These are phyloP conservation scores for Cordyceps cicadae DNA, from an alignment of 2,329 filamentous ascomycete genomes.

Conservation along the genomic window DNA sequence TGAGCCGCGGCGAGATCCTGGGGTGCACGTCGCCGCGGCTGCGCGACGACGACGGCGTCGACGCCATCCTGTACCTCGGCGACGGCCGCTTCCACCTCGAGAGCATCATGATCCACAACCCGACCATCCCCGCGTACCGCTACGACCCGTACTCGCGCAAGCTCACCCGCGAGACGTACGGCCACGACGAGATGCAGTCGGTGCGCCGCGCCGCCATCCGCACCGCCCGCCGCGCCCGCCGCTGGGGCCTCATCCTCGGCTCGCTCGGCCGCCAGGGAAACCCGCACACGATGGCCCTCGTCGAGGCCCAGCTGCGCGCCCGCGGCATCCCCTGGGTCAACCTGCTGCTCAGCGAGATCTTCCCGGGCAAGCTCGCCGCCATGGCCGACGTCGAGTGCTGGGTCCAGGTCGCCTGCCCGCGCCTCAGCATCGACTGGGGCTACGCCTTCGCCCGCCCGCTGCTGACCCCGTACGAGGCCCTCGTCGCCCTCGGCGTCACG, in stretches of 20 bases:
- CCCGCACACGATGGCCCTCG: constrained; percentile 79
- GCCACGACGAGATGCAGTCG: constrained; percentile 81
- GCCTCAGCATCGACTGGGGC: constrained; percentile 96
- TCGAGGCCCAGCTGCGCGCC: constrained; percentile 66
- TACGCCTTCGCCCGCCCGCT: constrained; percentile 88
- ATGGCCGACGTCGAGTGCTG: constrained; percentile 94
- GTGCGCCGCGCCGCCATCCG: constrained; percentile 70
- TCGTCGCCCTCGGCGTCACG: constrained; percentile 74
- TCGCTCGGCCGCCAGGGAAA: constrained; percentile 92
- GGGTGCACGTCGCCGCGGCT: constrained; percentile 89
- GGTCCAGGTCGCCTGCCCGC: constrained; percentile 97
- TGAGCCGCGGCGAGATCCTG: constrained; percentile 87
- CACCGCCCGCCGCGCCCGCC: constrained; percentile 66
- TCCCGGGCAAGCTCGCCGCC: constrained; percentile 86
- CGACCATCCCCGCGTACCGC: constrained; percentile 78
- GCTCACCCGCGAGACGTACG: constrained; percentile 84
- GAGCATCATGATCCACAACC: constrained; percentile 98
- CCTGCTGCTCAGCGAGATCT: constrained; percentile 85
- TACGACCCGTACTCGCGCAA: constrained; percentile 95
- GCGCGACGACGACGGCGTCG: constrained; percentile 49
- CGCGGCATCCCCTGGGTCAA: constrained; percentile 76
- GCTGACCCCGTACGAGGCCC: constrained; percentile 88
- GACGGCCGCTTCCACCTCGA: constrained; percentile 95
- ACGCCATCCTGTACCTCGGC: constrained; percentile 80
- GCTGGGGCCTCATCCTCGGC: constrained; percentile 93